Evolutionary conservation across 1,284 basidiomycete species (phyloP).

Genomic region (Coniferiporia weirii): DNA sequence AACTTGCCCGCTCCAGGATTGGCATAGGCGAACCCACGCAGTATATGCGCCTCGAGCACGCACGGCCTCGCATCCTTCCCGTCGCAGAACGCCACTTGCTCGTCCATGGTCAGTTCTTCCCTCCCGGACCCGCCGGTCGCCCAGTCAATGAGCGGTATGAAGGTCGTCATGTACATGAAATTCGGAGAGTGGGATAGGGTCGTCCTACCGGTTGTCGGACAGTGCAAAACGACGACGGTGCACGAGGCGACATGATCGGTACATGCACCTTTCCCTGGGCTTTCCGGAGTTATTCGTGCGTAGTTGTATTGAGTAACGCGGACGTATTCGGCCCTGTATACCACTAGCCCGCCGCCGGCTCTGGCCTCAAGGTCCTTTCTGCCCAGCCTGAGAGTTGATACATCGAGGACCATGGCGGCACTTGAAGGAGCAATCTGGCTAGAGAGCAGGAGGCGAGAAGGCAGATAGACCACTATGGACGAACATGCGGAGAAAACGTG

Average conservation of each 20-base stretch:
- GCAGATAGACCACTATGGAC: constrained; percentile 5
- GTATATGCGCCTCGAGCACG: constrained; percentile 13
- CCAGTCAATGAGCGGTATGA: constrained; percentile 17
- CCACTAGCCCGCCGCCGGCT: background rate
- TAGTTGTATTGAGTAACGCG: constrained; percentile 18
- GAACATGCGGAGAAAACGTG: constrained; percentile 18
- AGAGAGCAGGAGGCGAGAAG: background rate
- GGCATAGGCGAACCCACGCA: constrained; percentile 16
- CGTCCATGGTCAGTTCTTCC: constrained; percentile 8
- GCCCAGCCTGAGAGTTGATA: constrained; percentile 11
- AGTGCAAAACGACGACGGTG: constrained; percentile 16
- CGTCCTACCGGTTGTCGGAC: constrained; percentile 14
- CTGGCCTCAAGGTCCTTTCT: constrained; percentile 8
- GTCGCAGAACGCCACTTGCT: constrained; percentile 10
- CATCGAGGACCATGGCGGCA: constrained; percentile 13
- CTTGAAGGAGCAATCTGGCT: constrained; percentile 1
- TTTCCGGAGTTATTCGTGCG: constrained; percentile 13
- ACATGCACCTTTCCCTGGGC: constrained; percentile 12
- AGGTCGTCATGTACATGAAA: constrained; percentile 17
- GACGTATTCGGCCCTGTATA: constrained; percentile 13
- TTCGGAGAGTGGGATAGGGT: constrained; percentile 16
- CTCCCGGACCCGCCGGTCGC: constrained; percentile 13
- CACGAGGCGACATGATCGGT: constrained; percentile 17
- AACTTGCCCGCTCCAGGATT: constrained; percentile 10
- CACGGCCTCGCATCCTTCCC: constrained; percentile 10